Evolutionary conservation across 78 protist genomes (phyloP).

Genomic region (Dictyostelium firmibasis): DNA sequence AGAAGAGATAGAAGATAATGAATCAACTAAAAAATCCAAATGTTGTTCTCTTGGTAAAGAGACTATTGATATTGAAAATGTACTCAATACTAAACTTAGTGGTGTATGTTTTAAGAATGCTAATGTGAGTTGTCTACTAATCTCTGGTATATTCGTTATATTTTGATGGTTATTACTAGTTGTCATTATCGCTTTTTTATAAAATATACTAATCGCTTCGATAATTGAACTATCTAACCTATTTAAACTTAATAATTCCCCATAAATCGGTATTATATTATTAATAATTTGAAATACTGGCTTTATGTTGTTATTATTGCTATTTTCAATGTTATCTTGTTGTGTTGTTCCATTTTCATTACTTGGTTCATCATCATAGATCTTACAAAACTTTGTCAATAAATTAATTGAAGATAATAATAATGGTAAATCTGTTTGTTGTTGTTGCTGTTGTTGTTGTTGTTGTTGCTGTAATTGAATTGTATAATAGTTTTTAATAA

Average conservation of each 20-base stretch:
- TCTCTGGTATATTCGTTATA: conserved; percentile 2
- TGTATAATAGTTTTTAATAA: background rate
- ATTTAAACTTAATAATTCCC: conserved; percentile 1
- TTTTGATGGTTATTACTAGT: background rate
- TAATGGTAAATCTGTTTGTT: background rate
- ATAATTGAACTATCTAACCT: background rate
- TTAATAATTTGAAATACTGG: conserved; percentile 24
- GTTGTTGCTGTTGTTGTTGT: background rate
- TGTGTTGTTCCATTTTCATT: background rate
- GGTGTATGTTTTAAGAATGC: conserved; percentile 11
- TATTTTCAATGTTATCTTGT: background rate
- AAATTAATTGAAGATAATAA: conserved; percentile 13
- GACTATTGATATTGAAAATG: background rate
- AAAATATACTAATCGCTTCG: conserved; percentile 44
- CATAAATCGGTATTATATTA: conserved; percentile 13
- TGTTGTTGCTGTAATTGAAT: background rate
- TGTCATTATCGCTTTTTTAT: background rate
- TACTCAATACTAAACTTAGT: background rate
- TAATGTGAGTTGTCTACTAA: background rate
- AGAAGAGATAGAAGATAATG: background rate
- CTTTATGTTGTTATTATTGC: too few species aligned
- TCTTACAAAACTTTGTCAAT: conserved; percentile 10
- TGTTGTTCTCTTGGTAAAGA: background rate
- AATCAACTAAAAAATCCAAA: background rate
- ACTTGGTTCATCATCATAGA: conserved; percentile 16